Evolutionary conservation across 2,329 filamentous ascomycete species (phyloP).

Genomic region (Stemphylium vesicarium): DNA sequence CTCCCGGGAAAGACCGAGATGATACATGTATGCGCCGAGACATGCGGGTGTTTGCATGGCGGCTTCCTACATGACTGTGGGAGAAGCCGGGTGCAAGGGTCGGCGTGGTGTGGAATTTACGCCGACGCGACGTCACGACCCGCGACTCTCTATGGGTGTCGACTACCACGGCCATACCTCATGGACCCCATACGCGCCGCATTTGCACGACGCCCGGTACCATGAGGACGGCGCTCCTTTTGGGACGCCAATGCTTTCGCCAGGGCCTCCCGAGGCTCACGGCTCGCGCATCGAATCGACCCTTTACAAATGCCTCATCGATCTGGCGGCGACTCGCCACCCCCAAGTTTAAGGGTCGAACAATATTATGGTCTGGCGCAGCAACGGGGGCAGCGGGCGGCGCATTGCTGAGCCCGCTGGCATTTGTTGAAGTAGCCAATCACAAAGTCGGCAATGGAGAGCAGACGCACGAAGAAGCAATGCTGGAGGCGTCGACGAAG

Average conservation of each 20-base stretch:
- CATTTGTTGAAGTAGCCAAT: conserved; percentile 65
- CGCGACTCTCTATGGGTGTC: conserved; percentile 4
- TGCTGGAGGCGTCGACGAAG: conserved; percentile 80
- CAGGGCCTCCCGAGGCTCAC: conserved; percentile 42
- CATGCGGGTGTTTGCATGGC: neutral
- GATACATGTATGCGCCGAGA: neutral
- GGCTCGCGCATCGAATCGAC: conserved; percentile 28
- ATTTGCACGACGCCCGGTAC: conserved; percentile 33
- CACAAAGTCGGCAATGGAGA: conserved; percentile 54
- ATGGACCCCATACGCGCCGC: conserved; percentile 35
- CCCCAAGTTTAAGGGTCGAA: conserved; percentile 42
- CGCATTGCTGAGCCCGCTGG: conserved; percentile 59
- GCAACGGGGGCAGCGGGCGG: conserved; percentile 31
- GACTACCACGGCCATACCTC: conserved; percentile 11
- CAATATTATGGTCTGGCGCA: conserved; percentile 43
- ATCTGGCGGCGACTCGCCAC: conserved; percentile 44
- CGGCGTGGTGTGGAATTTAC: conserved; percentile 26
- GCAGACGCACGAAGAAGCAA: conserved; percentile 80
- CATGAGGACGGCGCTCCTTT: conserved; percentile 59
- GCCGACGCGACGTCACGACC: conserved; percentile 34
- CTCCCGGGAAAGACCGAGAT: too few relatives aligned
- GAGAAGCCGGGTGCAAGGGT: conserved; percentile 3
- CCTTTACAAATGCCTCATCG: conserved; percentile 35
- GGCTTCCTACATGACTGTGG: neutral
- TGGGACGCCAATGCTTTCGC: conserved; percentile 58